Evolutionary conservation across 2,329 filamentous ascomycete genomes (phyloP), one percentile per base, ranked within the genome.

Genomic region (Exophiala oligosperma): DNA sequence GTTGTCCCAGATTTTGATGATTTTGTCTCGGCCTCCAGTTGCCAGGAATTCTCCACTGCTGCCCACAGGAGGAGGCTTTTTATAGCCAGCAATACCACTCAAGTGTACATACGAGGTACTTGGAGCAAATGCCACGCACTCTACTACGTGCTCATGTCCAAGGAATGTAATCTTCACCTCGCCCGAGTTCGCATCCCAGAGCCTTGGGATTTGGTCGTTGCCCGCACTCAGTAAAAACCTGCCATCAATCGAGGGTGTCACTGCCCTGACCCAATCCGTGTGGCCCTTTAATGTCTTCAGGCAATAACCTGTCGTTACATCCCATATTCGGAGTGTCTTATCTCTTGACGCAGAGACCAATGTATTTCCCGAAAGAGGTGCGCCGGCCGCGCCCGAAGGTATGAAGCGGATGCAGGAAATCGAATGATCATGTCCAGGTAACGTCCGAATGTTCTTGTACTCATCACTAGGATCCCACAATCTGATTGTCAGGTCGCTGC

Each of bases 371-470:
- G 89, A 90, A n/a, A 86, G 81, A 2, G 89, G 89, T 1, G 87
- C 86, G 43, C 89, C 91, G 1, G 88, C 88, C 17, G 89, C 89
- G 23, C 90, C 90, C 6, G 88, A 91, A 2, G 91, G 91, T 38
- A 96, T 88, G 71, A 97, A 97, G 6, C 92, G 87, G 32, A 97
- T 87, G 2, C 90, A 88, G 66, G 89, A 94, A 54, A 97, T 90
- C 64, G 88, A 94, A 73, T 97, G 93, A 67, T 97, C 92, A 74
- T 97, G 92, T 4, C 93, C 92, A 0, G 90, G 89, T 21, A 97
- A 79, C 1, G 92, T 97, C 52, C 92, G 84, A 56, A 96, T 96
- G 70, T 96, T 97, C 73, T 96, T 96, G 77, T 97, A 97, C 59
- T 94, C 90, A 71, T 96, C 89, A 44, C 86, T 84, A 1, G 93